Base-by-base conservation (phyloP, 2,329 filamentous ascomycete species). In the Colletotrichum endophyticum region DNA sequence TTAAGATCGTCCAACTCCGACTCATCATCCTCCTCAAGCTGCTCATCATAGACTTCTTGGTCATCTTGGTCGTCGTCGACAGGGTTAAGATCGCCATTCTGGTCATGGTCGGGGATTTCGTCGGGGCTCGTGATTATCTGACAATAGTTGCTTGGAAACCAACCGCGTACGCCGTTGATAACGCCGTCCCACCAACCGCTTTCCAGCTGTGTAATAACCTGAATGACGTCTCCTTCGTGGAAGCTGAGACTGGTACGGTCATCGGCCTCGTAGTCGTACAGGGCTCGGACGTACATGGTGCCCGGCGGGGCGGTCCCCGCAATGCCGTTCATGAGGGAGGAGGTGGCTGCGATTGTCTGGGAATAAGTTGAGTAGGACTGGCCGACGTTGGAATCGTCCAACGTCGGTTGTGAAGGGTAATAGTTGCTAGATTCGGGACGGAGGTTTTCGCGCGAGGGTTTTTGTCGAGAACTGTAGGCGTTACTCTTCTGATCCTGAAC, bases 121-220 rank as follows among this genome's bases (percentile, higher is more conserved):
- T 95, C 94, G 67, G 94, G 91, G 80, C 92, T 93, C 76, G 92
- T 91, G 81, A 99, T 94, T 78, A 97, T 92, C 79, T 95, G 93
- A 87, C 97, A 99, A 87, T 99, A 99, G 85, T 99, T 99, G 89
- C 96, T 99, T 49, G 97, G 97, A 85, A 99, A 99, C 97, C 97
- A 99, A 84, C 97, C 97, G 83, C 97, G 94, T 80, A 98, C 95
- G 75, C 96, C 95, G 82, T 98, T 97, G 84, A 99, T 98, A 72
- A 99, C 95, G 66, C 97, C 97, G 87, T 99, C 97, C 97, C 97
- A 99, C 97, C 97, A 99, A 73, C 97, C 97, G 82, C 96, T 99
- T 85, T 99, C 97, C 44, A 78, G 49, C 87, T 98, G 96, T 70
- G 97, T 99, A 81, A 99, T 96, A 81, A 99, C 97, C 87, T 99